Conservation (phyloP, 352 stramenopile species). For the Phytophthora pisi region DNA sequence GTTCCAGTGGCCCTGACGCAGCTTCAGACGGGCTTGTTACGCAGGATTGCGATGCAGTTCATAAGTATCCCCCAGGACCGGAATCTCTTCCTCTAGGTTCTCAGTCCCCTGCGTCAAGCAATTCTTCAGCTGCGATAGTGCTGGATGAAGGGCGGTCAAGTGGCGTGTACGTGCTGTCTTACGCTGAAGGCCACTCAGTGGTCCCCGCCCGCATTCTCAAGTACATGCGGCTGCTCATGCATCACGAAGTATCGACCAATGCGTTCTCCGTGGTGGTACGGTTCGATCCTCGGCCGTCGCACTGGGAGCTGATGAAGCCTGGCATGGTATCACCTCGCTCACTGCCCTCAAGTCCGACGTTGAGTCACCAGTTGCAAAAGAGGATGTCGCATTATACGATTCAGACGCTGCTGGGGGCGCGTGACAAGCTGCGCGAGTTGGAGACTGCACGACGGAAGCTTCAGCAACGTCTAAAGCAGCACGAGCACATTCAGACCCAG, state of each 20-base stretch:
- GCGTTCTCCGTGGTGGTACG: conserved; percentile 83
- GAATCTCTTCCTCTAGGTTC: conserved; percentile 17
- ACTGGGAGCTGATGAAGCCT: conserved; percentile 78
- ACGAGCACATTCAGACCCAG: conserved; percentile 9
- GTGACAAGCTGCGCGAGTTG: conserved; percentile 65
- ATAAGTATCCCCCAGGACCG: conserved; percentile 15
- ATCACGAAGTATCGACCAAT: conserved; percentile 86
- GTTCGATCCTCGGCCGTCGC: conserved; percentile 68
- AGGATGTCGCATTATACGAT: conserved; percentile 84
- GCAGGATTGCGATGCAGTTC: conserved; percentile 8
- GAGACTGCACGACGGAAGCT: conserved; percentile 48
- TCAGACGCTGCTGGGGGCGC: conserved; percentile 61
- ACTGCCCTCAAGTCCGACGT: conserved; percentile 72
- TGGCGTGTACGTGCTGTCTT: conserved; percentile 80
- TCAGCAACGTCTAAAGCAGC: conserved; percentile 16
- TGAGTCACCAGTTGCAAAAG: conserved; percentile 72
- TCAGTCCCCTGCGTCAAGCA: conserved; percentile 13
- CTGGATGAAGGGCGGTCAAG: conserved; percentile 31
- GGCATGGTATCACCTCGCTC: conserved; percentile 84
- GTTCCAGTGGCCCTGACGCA: conserved; percentile 2
- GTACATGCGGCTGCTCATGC: conserved; percentile 88
- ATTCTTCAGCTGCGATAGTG: conserved; percentile 24
- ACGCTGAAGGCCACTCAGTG: conserved; percentile 72
- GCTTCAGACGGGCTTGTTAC: conserved; percentile 6
- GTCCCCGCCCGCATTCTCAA: conserved; percentile 83